Evolutionary conservation across 768 basidiomycete species (phyloP).

Genomic region (Lactarius hatsudake): DNA sequence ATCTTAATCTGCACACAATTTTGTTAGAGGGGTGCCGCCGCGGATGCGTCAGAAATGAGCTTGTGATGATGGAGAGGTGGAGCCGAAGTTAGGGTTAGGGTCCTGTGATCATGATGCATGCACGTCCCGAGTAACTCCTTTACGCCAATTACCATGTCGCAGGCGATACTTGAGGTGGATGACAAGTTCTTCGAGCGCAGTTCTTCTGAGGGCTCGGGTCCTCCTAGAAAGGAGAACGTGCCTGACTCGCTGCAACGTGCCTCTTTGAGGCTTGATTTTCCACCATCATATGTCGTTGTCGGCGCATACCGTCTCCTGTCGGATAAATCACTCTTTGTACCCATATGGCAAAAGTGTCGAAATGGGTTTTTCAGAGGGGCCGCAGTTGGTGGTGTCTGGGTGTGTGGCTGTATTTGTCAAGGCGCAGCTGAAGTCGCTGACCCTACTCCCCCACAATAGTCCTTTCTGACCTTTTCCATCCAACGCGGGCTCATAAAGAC

Average conservation of each 20-base stretch:
- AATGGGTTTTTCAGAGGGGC: conserved; percentile 73
- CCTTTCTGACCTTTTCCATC: conserved; percentile 63
- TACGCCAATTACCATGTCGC: conserved; percentile 1
- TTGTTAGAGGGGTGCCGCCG: neutral
- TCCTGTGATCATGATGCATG: neutral
- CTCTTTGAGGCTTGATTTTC: conserved; percentile 62
- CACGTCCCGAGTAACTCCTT: neutral
- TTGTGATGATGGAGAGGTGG: neutral
- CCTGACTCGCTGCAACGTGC: conserved; percentile 46
- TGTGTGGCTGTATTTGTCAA: conserved; percentile 34
- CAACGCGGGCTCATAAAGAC: conserved; percentile 64
- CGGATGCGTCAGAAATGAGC: neutral
- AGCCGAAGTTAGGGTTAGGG: neutral
- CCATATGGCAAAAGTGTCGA: conserved; percentile 83
- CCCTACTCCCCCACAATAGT: conserved; percentile 39
- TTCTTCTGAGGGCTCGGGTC: conserved; percentile 16
- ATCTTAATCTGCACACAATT: neutral
- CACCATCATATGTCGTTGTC: conserved; percentile 81
- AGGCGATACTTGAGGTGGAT: conserved; percentile 1
- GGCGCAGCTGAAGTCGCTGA: neutral
- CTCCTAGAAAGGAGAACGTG: neutral
- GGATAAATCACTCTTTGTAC: conserved; percentile 63
- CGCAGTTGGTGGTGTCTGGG: conserved; percentile 69
- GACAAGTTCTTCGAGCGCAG: neutral
- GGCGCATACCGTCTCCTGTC: conserved; percentile 81